Conservation (phyloP, 1,284 basidiomycete species). For the Cutaneotrichosporon spelunceum region DNA sequence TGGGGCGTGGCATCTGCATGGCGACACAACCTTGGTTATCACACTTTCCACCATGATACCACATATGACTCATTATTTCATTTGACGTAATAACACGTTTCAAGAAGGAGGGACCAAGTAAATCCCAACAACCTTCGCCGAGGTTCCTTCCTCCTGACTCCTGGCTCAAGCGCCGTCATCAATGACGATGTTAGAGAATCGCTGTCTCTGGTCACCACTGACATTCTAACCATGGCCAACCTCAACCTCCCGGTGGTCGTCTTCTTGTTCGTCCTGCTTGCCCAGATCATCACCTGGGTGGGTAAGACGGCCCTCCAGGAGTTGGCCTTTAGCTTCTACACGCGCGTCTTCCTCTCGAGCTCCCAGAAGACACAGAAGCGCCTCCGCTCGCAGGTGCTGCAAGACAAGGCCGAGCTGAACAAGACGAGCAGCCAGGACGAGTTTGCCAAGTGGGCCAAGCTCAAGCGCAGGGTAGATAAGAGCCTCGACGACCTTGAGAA, state of each 20-base stretch:
- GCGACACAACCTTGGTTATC: not conserved
- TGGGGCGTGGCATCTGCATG: not conserved
- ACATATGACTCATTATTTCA: not conserved
- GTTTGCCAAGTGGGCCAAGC: constrained; percentile 97
- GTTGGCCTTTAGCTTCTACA: constrained; percentile 66
- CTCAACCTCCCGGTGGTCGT: constrained; percentile 67
- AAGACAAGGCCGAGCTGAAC: constrained; percentile 77
- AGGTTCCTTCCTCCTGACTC: not conserved
- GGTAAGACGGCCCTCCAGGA: constrained; percentile 77
- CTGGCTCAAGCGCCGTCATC: not conserved
- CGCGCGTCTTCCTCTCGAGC: constrained; percentile 62
- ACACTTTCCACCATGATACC: not conserved
- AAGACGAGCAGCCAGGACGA: constrained; percentile 94
- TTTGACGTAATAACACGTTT: not conserved
- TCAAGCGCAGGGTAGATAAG: constrained; percentile 87
- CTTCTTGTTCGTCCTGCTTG: constrained; percentile 72
- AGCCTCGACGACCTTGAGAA: constrained; percentile 89
- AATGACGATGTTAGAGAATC: not conserved
- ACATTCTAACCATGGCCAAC: constrained; percentile 22
- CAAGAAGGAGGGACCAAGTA: not conserved
- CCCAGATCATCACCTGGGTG: constrained; percentile 80
- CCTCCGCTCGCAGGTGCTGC: constrained; percentile 72
- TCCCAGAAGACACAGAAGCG: constrained; percentile 60
- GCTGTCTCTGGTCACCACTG: not conserved
- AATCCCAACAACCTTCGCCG: not conserved